Conservation (phyloP, 2,329 filamentous ascomycete species). For the Nothophoma quercina region DNA sequence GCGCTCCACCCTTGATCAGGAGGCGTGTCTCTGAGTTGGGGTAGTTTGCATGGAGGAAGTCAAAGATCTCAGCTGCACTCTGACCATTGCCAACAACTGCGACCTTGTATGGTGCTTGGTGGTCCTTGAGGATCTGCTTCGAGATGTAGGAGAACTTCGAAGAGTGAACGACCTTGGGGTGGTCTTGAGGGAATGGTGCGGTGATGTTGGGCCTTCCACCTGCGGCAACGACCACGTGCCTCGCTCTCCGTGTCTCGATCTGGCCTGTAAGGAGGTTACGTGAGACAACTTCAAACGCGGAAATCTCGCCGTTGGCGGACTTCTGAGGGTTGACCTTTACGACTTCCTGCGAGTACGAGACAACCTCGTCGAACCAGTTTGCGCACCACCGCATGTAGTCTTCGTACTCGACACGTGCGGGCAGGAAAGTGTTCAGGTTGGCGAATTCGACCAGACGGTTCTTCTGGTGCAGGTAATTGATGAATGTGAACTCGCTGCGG, state of each 20-base stretch:
- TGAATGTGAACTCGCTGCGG: constrained; percentile 89
- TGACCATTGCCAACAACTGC: constrained; percentile 90
- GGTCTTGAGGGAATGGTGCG: constrained; percentile 69
- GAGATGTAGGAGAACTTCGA: constrained; percentile 79
- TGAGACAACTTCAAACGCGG: constrained; percentile 73
- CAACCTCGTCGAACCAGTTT: constrained; percentile 74
- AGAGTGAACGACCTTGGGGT: constrained; percentile 83
- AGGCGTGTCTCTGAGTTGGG: constrained; percentile 80
- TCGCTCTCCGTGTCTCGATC: constrained; percentile 62
- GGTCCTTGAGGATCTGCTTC: constrained; percentile 65
- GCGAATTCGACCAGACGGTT: constrained; percentile 87
- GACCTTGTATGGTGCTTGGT: constrained; percentile 70
- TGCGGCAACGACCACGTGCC: constrained; percentile 74
- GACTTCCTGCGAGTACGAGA: constrained; percentile 81
- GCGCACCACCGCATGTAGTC: constrained; percentile 97
- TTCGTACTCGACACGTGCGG: constrained; percentile 87
- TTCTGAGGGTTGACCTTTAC: constrained; percentile 71
- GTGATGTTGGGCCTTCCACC: constrained; percentile 76
- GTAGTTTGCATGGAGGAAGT: constrained; percentile 82
- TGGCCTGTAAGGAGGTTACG: constrained; percentile 67
- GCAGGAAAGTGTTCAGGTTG: constrained; percentile 88
- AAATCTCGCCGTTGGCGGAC: constrained; percentile 60
- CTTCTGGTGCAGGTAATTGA: constrained; percentile 89
- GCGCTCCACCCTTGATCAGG: constrained; percentile 81
- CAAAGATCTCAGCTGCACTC: constrained; percentile 94